phyloP scores from a whole-genome alignment of 2,329 filamentous ascomycete genomes.

The Aureobasidium melanogenum region DNA sequence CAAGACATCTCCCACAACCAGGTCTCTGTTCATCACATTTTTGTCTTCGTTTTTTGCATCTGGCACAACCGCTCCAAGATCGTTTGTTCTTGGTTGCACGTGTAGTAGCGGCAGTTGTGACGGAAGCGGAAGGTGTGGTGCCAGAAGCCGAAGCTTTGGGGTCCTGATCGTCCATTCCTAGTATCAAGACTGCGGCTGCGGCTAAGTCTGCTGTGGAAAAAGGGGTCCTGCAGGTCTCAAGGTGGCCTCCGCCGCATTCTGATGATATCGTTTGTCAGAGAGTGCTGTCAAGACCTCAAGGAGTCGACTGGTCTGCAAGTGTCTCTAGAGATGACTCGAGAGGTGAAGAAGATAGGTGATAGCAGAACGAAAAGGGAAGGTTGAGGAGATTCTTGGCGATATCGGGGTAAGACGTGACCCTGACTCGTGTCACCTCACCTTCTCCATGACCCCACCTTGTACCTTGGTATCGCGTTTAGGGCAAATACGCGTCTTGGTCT shows the following conservation, averaged over 20 bases:
- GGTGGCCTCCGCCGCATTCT: slow-evolving; percentile 6
- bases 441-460: background rate
- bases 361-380: background rate
- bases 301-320: background rate
- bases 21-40: slow-evolving; percentile 12
- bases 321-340: background rate
- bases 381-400: slow-evolving; percentile 7
- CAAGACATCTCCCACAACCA: slow-evolving; percentile 2
- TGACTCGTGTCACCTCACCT: background rate
- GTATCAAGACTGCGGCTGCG: background rate
- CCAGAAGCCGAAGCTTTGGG: background rate
- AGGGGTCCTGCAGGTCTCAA: background rate
- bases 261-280: background rate
- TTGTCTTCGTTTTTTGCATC: slow-evolving; percentile 12
- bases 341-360: background rate
- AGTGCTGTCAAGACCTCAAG: background rate
- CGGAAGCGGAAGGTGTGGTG: background rate
- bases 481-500: background rate
- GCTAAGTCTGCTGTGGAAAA: background rate
- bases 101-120: background rate
- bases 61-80: slow-evolving; percentile 11
- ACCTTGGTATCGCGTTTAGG: background rate
- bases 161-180: background rate
- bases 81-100: slow-evolving; percentile 1
- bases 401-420: background rate